Evolutionary conservation across 345 rosid genomes (phyloP), one percentile per base, ranked within the genome.

Genomic region (Carallia pectinifolia): DNA sequence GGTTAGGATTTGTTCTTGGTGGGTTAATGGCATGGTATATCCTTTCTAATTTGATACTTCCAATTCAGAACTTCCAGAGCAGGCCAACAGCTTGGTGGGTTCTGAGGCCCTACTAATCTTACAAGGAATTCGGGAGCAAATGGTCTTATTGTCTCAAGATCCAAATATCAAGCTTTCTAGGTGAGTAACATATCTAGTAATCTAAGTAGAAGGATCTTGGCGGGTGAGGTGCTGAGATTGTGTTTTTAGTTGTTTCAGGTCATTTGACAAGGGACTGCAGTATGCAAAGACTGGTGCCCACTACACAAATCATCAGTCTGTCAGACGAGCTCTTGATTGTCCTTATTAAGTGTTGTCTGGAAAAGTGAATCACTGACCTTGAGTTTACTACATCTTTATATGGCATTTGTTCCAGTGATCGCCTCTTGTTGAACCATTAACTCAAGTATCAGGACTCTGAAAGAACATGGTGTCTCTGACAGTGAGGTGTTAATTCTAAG

Each of bases 41-140:
- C 44, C 7, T 7, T 39, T 39, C 44, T 39, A 39, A 39, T 39
- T 54, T 54, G 58, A 54, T 54, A 19, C n/a, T 18, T 6, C 29
- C 29, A 10, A 54, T 39, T 39, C 44, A 92, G 99, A 95, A 62
- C 89, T 95, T 76, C 96, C 93, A 23, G 81, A 80, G 73, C 78
- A 81, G 74, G 87, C 85, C 55, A 81, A 80, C 77, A 90, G 93
- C 80, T 7, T 95, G 76, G 87, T 88, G 97, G 92, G 92, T 66
- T 83, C 91, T 80, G 99, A 95, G 80, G 97, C 93, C 74, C 82
- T 88, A 69, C 66, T 76, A 67, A 73, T 87, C 66, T 83, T 95
- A 58, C 80, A 85, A 77, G 90, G 86, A 55, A 80, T 92, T 77
- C 96, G 90, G 82, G 97, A 83, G 56, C 93, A 88, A 71, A 84